Evolutionary conservation across 2,329 filamentous ascomycete genomes (phyloP).

Genomic region (Fusarium sp.): DNA sequence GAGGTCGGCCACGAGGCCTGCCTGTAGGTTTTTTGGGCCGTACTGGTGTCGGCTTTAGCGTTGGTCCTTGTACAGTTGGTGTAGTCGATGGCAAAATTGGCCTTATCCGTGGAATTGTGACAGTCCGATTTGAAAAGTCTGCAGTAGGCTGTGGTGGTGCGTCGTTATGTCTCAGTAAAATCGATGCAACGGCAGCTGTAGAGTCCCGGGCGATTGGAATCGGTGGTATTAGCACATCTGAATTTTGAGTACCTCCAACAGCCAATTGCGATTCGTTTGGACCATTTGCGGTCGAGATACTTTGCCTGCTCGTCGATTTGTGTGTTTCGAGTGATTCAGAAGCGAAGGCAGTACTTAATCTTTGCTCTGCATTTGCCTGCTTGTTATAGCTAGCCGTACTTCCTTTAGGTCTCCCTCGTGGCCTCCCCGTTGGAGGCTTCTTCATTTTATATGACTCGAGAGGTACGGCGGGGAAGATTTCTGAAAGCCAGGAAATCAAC

Average conservation of each 20-base stretch:
- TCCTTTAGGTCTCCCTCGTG: conserved; percentile 68
- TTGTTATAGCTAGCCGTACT: conserved; percentile 56
- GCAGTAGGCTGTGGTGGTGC: neutral
- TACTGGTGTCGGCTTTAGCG: neutral
- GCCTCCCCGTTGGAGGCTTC: conserved; percentile 50
- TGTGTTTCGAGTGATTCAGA: conserved; percentile 10
- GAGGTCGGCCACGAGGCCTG: conserved; percentile 57
- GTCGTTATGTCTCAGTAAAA: neutral
- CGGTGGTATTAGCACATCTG: neutral
- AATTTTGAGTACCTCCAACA: conserved; percentile 1
- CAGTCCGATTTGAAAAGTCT: neutral
- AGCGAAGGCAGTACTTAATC: conserved; percentile 50
- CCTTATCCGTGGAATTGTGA: conserved; percentile 6
- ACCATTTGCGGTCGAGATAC: neutral
- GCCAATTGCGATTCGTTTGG: conserved; percentile 8
- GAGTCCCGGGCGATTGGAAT: neutral
- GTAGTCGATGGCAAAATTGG: neutral
- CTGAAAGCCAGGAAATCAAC: conserved; percentile 72
- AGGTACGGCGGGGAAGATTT: conserved; percentile 68
- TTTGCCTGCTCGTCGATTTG: conserved; percentile 3
- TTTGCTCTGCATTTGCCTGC: neutral
- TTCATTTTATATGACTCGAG: conserved; percentile 1
- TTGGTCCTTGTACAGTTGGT: neutral
- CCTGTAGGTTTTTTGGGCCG: conserved; percentile 39
- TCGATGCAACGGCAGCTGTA: neutral